phyloP scores from a whole-genome alignment of 805 yeast genomes.

The Hanseniaspora jakobsenii region DNA sequence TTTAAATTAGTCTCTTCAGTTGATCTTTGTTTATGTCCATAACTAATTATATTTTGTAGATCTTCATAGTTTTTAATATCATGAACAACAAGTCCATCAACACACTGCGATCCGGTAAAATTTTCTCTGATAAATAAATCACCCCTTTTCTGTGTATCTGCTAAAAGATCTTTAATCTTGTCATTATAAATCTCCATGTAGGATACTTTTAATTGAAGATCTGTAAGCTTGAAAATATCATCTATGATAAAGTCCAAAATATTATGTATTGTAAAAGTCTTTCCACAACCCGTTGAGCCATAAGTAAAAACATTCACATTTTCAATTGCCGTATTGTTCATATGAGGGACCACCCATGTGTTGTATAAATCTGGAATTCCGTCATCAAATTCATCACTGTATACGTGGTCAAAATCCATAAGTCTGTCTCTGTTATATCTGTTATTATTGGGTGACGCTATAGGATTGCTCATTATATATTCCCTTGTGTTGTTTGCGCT shows the following conservation, averaged over 20 bases:
- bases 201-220: constrained; percentile 41
- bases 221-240: constrained; percentile 41
- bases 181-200: constrained; percentile 88
- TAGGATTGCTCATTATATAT: constrained; percentile 12
- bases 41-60: constrained; percentile 62
- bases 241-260: constrained; percentile 44
- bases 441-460: constrained; percentile 12
- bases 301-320: constrained; percentile 90
- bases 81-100: constrained; percentile 28
- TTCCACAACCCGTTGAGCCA: constrained; percentile 98
- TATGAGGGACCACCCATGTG: constrained; percentile 3
- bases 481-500: constrained; percentile 13
- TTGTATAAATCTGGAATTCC: constrained; percentile 1
- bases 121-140: constrained; percentile 41
- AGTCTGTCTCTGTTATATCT: constrained; percentile 14
- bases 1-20: constrained; percentile 86
- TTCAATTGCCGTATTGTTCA: not conserved
- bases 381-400: not conserved
- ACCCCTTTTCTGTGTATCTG: not conserved
- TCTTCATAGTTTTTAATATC: constrained; percentile 52
- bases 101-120: constrained; percentile 6
- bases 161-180: constrained; percentile 64
- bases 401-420: constrained; percentile 12
- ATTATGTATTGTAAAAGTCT: constrained; percentile 82
- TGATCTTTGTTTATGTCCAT: constrained; percentile 67